phyloP scores from a whole-genome alignment of 495 filamentous ascomycete genomes.

The Aspergillus panamensis region DNA sequence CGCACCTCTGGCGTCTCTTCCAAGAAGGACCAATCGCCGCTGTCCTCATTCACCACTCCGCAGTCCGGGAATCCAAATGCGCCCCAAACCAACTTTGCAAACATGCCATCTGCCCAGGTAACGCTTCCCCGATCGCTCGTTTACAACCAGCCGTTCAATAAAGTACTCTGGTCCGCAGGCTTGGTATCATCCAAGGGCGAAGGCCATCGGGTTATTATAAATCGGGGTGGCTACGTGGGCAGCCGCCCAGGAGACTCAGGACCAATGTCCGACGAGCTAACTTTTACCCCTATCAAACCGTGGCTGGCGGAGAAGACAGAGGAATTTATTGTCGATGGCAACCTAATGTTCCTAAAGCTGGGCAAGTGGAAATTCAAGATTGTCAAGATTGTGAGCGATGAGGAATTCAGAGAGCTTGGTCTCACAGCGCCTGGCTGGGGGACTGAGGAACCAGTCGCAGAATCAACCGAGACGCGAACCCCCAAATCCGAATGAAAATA shows the following conservation, averaged over 20 bases:
- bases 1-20: conserved; percentile 24
- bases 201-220: conserved; percentile 58
- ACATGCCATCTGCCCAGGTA: conserved; percentile 50
- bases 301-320: conserved; percentile 56
- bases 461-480: conserved; percentile 4
- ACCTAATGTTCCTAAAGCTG: conserved; percentile 63
- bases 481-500: conserved; percentile 9
- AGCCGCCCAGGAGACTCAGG: conserved; percentile 51
- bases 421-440: conserved; percentile 46
- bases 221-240: conserved; percentile 63
- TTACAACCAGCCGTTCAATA: conserved; percentile 55
- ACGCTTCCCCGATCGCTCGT: conserved; percentile 66
- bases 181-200: conserved; percentile 62
- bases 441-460: conserved; percentile 9
- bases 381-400: conserved; percentile 67
- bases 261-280: conserved; percentile 55
- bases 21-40: conserved; percentile 22
- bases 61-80: conserved; percentile 43
- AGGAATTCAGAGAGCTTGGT: conserved; percentile 53
- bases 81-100: conserved; percentile 44
- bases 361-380: conserved; percentile 81
- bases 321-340: conserved; percentile 60
- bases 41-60: conserved; percentile 29
- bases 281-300: conserved; percentile 57
- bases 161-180: conserved; percentile 64